Evolutionary conservation across 768 basidiomycete genomes (phyloP).

Genomic region (Nidularia pulvinata): DNA sequence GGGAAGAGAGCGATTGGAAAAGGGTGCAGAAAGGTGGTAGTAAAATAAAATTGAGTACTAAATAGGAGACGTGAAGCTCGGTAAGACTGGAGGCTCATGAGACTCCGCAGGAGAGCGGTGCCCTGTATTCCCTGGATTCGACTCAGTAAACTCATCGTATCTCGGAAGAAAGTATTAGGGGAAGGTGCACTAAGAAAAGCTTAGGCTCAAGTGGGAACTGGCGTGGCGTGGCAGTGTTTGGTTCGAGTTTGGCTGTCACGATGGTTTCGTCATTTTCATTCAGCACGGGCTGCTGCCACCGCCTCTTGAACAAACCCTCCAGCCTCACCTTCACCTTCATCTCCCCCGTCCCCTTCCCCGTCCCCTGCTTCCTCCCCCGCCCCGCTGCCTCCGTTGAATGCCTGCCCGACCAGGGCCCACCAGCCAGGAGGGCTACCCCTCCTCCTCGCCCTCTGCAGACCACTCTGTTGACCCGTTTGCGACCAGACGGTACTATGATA

Average conservation of each 20-base stretch:
- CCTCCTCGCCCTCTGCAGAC: conserved; percentile 58
- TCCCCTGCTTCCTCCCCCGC: conserved; percentile 4
- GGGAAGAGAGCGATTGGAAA: no score
- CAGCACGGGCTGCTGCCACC: conserved; percentile 6
- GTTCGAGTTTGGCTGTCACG: neutral
- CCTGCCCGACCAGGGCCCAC: conserved; percentile 53
- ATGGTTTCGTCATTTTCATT: conserved; percentile 10
- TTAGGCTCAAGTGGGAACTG: neutral
- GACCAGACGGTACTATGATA: conserved; percentile 66
- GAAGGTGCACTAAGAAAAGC: no score
- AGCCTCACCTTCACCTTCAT: conserved; percentile 9
- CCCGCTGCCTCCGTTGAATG: conserved; percentile 25
- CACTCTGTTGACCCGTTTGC: conserved; percentile 72
- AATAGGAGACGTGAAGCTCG: no score
- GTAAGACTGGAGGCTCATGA: no score
- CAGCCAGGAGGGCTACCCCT: conserved; percentile 66
- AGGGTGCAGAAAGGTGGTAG: no score
- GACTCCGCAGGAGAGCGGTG: no score
- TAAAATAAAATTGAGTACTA: no score
- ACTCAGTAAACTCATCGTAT: no score
- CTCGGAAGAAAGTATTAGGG: no score
- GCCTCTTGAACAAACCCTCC: conserved; percentile 1
- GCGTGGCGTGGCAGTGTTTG: neutral
- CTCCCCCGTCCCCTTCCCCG: neutral
- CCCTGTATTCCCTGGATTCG: no score